These are phyloP conservation scores for Paraurostyla sp. DNA, from an alignment of 73 alveolate species.

Conservation along the genomic window DNA sequence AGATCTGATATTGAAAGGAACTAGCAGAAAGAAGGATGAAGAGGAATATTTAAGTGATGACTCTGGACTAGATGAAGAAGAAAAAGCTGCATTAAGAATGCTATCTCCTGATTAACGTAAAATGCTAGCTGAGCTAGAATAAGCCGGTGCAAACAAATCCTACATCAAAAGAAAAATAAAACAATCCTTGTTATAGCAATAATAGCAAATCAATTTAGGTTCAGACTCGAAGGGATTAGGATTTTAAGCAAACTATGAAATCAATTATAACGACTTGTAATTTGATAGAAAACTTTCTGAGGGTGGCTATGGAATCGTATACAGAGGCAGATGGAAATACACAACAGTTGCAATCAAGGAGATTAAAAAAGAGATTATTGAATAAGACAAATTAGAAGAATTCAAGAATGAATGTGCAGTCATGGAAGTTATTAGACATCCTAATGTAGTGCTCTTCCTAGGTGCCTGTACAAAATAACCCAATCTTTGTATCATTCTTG, in stretches of 20 bases:
- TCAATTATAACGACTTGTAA: conserved; percentile 88
- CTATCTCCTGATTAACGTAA: conserved; percentile 36
- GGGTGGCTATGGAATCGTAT: conserved; percentile 98
- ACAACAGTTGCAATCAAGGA: conserved; percentile 98
- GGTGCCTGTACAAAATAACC: conserved; percentile 98
- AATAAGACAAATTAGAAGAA: conserved; percentile 94
- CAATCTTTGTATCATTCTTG: conserved; percentile 93
- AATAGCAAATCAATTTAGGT: not conserved
- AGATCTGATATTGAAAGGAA: conserved; percentile 57
- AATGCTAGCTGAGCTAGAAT: conserved; percentile 35
- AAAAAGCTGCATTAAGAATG: conserved; percentile 69
- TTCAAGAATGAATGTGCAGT: conserved; percentile 97
- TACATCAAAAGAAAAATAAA: conserved; percentile 43
- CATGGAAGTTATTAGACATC: conserved; percentile 98
- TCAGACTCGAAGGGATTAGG: conserved; percentile 58
- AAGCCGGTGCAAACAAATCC: conserved; percentile 26
- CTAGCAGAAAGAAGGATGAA: conserved; percentile 39
- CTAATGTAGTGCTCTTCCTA: conserved; percentile 95
- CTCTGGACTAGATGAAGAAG: conserved; percentile 61
- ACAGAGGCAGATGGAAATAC: conserved; percentile 97
- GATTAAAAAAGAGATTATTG: conserved; percentile 93
- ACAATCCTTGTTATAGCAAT: conserved; percentile 39
- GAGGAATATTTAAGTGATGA: conserved; percentile 21
- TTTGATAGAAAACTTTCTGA: conserved; percentile 93
- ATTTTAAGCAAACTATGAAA: conserved; percentile 87